Conservation (phyloP, 768 basidiomycete species). For the Amanita jacksonii region DNA sequence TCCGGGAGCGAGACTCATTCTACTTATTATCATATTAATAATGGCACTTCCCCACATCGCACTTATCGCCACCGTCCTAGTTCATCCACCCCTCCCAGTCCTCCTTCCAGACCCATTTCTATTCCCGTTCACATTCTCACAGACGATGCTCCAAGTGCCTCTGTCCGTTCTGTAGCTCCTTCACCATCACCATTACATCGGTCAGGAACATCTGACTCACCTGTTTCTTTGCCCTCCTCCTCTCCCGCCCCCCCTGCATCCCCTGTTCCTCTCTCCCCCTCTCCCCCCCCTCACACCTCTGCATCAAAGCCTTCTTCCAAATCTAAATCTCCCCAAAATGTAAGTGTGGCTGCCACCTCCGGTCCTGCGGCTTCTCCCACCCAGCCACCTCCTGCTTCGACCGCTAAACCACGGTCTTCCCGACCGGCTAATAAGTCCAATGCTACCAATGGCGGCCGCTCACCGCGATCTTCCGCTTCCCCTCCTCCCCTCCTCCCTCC, state of each 20-base stretch:
- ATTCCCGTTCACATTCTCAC: constrained; percentile 25
- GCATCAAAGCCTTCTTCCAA: constrained; percentile 18
- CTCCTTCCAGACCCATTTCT: constrained; percentile 15
- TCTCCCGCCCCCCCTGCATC: constrained; percentile 21
- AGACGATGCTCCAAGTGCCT: neutral
- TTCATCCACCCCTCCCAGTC: constrained; percentile 14
- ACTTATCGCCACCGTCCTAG: constrained; percentile 9
- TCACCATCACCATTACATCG: neutral
- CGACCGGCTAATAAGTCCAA: neutral
- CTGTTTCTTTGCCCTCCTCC: constrained; percentile 23
- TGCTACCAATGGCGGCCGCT: neutral
- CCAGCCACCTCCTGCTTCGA: neutral
- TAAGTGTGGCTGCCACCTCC: too few species aligned
- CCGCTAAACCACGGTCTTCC: neutral
- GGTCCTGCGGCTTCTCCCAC: too few species aligned
- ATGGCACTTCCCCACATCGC: constrained; percentile 6
- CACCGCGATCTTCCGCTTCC: neutral
- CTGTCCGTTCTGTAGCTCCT: neutral
- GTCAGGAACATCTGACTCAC: neutral
- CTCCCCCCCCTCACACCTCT: constrained; percentile 37
- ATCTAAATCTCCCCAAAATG: constrained; percentile 15
- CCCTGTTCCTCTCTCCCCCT: constrained; percentile 20
- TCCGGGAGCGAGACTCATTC: too few species aligned
- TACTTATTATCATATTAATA: too few species aligned
- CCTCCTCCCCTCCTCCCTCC: neutral